Percentiles rank a stretch among this genome's conserved stretches.
These are phyloP conservation scores for Penicillium paneum DNA, from an alignment of 2,329 filamentous ascomycete species.

Conservation along the genomic window DNA sequence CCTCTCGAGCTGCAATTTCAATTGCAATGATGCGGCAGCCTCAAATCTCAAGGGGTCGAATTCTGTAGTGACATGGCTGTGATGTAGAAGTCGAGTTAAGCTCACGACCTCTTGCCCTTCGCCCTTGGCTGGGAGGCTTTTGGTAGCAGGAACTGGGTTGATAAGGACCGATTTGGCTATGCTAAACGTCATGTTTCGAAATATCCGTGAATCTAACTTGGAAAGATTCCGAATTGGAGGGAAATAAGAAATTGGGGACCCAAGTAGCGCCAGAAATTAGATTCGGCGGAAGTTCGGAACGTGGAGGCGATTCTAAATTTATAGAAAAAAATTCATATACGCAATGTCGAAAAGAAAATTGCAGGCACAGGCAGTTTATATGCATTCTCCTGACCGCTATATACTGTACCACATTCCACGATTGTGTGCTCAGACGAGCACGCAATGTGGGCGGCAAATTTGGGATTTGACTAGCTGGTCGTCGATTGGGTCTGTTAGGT, in stretches of 20 bases:
- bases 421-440: constrained; percentile 17
- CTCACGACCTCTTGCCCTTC: background rate
- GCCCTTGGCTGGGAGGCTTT: background rate
- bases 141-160: background rate
- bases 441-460: constrained; percentile 14
- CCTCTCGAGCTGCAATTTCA: constrained; percentile 16
- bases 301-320: background rate
- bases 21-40: constrained; percentile 34
- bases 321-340: background rate
- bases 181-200: background rate
- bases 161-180: background rate
- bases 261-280: background rate
- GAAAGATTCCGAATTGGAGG: background rate
- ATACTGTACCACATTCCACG: constrained; percentile 19
- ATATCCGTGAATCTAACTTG: background rate
- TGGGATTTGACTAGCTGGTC: background rate
- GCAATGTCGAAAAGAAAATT: background rate
- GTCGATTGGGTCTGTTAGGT: background rate
- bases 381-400: constrained; percentile 14
- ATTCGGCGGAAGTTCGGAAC: background rate
- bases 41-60: constrained; percentile 35
- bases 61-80: constrained; percentile 33
- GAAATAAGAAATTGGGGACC: background rate
- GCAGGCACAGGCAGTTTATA: background rate
- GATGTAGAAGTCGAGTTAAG: constrained; percentile 25